Evolutionary conservation across 2,329 filamentous ascomycete species (phyloP).

Genomic region (Gaeumannomyces sp.): DNA sequence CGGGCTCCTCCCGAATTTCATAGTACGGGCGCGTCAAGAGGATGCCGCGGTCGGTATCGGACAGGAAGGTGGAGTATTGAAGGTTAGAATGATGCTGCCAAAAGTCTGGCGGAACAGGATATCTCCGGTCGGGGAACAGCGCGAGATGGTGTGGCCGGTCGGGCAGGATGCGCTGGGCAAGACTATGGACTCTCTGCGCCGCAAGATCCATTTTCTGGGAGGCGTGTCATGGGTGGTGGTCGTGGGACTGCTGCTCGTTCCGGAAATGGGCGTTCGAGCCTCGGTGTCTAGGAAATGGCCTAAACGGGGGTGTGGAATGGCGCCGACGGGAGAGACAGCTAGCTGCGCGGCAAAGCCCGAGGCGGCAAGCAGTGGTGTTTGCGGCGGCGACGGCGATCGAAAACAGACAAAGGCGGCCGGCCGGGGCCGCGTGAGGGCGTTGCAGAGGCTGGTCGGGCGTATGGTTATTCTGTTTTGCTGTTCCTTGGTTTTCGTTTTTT

Average conservation of each 20-base stretch:
- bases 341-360: neutral
- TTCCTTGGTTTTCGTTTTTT: neutral
- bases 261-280: neutral
- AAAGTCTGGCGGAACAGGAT: conserved; percentile 34
- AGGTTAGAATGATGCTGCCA: conserved; percentile 40
- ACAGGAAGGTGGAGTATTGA: conserved; percentile 52
- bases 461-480: neutral
- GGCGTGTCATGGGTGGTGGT: conserved; percentile 1
- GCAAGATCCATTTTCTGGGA: conserved; percentile 20
- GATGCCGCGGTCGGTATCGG: conserved; percentile 51
- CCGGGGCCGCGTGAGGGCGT: too few relatives aligned
- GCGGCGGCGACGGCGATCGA: neutral
- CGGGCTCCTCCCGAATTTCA: conserved; percentile 48
- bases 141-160: conserved; percentile 41
- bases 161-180: conserved; percentile 19
- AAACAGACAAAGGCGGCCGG: neutral
- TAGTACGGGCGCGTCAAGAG: conserved; percentile 51
- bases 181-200: conserved; percentile 18
- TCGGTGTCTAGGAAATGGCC: neutral
- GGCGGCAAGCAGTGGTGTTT: too few relatives aligned
- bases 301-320: neutral
- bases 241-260: conserved; percentile 1
- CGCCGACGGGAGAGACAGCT: neutral
- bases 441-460: neutral
- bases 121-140: conserved; percentile 41